Base-by-base conservation (phyloP, 2,329 filamentous ascomycete species). In the Talaromyces sp. region DNA sequence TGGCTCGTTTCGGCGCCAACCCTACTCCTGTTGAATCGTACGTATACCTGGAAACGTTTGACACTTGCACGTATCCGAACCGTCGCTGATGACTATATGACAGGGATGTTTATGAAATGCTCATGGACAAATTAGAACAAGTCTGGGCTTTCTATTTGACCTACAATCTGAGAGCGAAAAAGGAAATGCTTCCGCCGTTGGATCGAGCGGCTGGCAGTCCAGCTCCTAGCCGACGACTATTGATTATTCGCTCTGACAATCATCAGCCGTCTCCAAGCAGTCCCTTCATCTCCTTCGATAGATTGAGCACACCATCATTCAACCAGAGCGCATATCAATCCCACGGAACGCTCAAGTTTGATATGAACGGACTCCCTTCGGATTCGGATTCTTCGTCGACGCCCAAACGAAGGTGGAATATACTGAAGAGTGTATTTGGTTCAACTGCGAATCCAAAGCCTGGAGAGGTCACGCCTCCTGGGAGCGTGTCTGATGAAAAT, bases 221-320 rank as follows among this genome's bases (percentile, higher is more conserved):
- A 5, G 92, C 92, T 2, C 92, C 93, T 1, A 90, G 91, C 56
- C 91, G 94, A 72, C 86, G 91, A 67, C 91, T 97, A 67, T 87
- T 96, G 77, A 97, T 97, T 71, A 90, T 97, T 69, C 89, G 92
- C 65, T 93, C 91, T 68, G 93, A 97, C 75, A 86, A 84, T 68
- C 82, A 84, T 65, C 82, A 84, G 66, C 79, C 83, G 38, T 81
- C 83, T 58, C 77, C 79, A 58, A 79, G 72, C 43, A 74, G 82
- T 63, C 79, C 87, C 17, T 88, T 89, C 70, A 80, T 89, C 54
- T 86, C 86, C 0, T 89, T 89, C 69, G 88, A 90, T 68, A 85
- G 85, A n/a, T 81, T 88, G 34, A 76, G 86, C 27, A 76, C 77
- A 2, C 73, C 70, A 45, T 64, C 67, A 19, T 40, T 53, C 13